Conservation (phyloP, 177 flowering plant genomes). For the Vitis hybrid region DNA sequence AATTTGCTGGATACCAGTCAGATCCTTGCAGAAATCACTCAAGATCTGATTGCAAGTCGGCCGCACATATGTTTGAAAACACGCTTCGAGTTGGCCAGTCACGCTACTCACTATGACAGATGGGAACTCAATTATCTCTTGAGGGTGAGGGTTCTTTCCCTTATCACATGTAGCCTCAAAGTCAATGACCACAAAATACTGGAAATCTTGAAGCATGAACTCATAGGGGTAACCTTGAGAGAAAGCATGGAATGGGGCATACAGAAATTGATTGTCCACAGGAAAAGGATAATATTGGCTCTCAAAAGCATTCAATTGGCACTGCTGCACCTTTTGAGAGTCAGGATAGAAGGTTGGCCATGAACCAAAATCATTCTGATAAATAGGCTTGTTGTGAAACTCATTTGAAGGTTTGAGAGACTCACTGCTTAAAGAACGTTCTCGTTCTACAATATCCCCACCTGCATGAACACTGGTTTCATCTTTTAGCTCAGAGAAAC, state of each 20-base stretch:
- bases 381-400: slow-evolving; percentile 13
- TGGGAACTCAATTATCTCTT: slow-evolving; percentile 98
- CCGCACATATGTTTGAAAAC: slow-evolving; percentile 85
- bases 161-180: slow-evolving; percentile 98
- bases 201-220: slow-evolving; percentile 72
- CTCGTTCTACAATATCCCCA: slow-evolving; percentile 23
- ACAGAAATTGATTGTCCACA: slow-evolving; percentile 45
- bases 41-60: slow-evolving; percentile 83
- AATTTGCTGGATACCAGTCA: slow-evolving; percentile 94
- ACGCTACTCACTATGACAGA: slow-evolving; percentile 83
- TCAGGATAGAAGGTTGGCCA: slow-evolving; percentile 40
- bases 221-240: slow-evolving; percentile 52
- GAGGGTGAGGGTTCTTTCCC: slow-evolving; percentile 80
- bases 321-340: slow-evolving; percentile 46
- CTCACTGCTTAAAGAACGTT: slow-evolving; percentile 11
- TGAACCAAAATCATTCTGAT: slow-evolving; percentile 24
- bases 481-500: slow-evolving; percentile 41
- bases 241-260: slow-evolving; percentile 45
- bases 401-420: slow-evolving; percentile 23
- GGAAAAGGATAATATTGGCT: slow-evolving; percentile 45
- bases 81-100: slow-evolving; percentile 83
- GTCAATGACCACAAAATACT: slow-evolving; percentile 95
- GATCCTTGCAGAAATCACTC: slow-evolving; percentile 94
- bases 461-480: slow-evolving; percentile 23
- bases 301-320: slow-evolving; percentile 44